Base-by-base conservation (phyloP, 345 rosid species). In the Heritiera fomes region DNA sequence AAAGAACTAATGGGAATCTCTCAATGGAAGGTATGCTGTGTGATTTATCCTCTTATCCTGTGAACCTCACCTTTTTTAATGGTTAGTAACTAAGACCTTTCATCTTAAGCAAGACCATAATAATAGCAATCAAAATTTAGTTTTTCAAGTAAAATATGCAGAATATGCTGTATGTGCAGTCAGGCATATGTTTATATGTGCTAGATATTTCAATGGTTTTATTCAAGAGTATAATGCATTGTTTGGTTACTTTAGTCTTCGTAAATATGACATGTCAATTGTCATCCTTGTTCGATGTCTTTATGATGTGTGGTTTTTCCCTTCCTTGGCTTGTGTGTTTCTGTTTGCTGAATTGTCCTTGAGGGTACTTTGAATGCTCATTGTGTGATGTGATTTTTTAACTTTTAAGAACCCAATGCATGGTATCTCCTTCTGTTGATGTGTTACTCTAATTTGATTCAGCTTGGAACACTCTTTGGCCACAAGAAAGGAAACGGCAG, bases 401-500 rank as follows among this genome's bases (percentile, higher is more conserved):
- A 18, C 50, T 17, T 17, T 38, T 53, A 53, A 62, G 9, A 41
- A 67, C 52, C 18, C 52, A 43, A 67, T 41, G 50, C 32, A 18
- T 67, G 71, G 7, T 43, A n/a, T 43, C 71, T 41, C n/a, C 58
- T 53, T 53, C 53, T 66, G 67, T 70, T 58, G 32, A 65, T 38
- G 43, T 46, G 69, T 62, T 7, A 46, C 20, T 11, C 82, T 47
- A 34, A 52, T 30, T 79, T 43, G 47, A 47, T 61, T 82, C 92
- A 92, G 99, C 98, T 77, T 96, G 98, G 98, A 90, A 92, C 84
- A 86, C 94, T 68, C 89, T 96, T 32, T 96, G 98, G 99, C 95
- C 99, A 75, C 90, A 70, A 80, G 99, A 96, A 84, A 88, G 99
- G 86, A 96, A 94, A 83, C 90, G 99, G 18, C 99, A 94, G 77